phyloP scores from a whole-genome alignment of 768 basidiomycete genomes.

The Boletus rufocinnamomeus region DNA sequence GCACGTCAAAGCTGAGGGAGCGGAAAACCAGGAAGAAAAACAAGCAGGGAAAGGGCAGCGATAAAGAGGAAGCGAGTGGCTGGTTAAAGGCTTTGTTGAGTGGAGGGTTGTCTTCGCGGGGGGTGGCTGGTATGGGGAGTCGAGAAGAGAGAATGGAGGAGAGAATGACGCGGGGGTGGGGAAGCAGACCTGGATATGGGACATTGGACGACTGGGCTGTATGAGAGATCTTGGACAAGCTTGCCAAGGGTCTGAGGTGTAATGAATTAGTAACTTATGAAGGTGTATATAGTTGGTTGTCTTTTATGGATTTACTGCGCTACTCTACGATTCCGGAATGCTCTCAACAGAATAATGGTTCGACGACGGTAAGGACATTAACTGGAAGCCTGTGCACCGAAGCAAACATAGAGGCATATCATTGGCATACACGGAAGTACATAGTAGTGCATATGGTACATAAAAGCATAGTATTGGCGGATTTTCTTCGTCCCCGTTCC shows the following conservation, averaged over 20 bases:
- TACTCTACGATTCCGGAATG: neutral
- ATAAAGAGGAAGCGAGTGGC: conserved; percentile 25
- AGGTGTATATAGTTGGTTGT: conserved; percentile 2
- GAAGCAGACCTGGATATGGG: conserved; percentile 42
- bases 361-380: neutral
- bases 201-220: conserved; percentile 61
- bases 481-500: neutral
- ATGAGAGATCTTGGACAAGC: conserved; percentile 22
- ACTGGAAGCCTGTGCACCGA: neutral
- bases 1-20: conserved; percentile 37
- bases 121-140: conserved; percentile 20
- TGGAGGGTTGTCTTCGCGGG: conserved; percentile 28
- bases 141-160: conserved; percentile 56
- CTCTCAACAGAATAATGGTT: neutral
- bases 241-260: neutral
- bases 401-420: conserved; percentile 18
- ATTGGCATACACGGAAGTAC: conserved; percentile 13
- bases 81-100: conserved; percentile 29
- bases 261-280: conserved; percentile 14
- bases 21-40: conserved; percentile 35
- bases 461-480: conserved; percentile 9
- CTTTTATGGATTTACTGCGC: neutral
- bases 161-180: conserved; percentile 51
- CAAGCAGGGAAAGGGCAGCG: conserved; percentile 38
- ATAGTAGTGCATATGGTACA: conserved; percentile 17